Evolutionary conservation across 306 rosid genomes (phyloP), one percentile per base, ranked within the genome.

Genomic region (Glycine tomentella): DNA sequence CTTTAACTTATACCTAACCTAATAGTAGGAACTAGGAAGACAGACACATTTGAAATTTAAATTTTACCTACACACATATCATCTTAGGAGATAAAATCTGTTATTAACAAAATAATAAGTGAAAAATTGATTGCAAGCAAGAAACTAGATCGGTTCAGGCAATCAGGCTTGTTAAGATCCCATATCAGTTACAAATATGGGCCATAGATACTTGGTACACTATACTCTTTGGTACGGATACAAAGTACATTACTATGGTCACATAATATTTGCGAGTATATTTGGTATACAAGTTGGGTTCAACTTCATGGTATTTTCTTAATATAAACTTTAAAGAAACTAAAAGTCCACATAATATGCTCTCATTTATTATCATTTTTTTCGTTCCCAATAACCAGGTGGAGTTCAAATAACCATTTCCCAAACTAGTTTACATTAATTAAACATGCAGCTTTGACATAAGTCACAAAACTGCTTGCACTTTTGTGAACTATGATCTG

Each of bases 81-180:
- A 38, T 38, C 42, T 38, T 38, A 38, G 42, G 4, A 6, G 14
- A 79, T 34, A 69, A 31, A 44, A 69, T 45, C 2, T 31, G 38
- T 69, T n/a, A 58, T 62, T 1, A 1, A 49, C 40, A 25, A 56
- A 69, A 46, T 12, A 79, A 79, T 6, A 38, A 38, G 61, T 33
- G 38, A 56, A 44, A 78, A 68, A 25, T 44, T 49, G 48, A 68
- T 78, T 10, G 2, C 36, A 68, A 14, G 15, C 12, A 67, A 78
- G 69, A 68, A 68, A 56, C 61, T 45, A 69, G 42, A 61, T 61
- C 1, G 9, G 36, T 14, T 69, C 48, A 58, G 20, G 72, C 38
- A 31, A 7, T 12, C 40, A 36, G 40, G 40, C 2, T 2, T 36
- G 9, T 34, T 34, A 34, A 13, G 69, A 34, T 63, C 17, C 20